A percentile compares a stretch with the other conserved stretches of the same genome.
Evolutionary conservation across 345 rosid genomes (phyloP).

Genomic region (Abelmoschus esculentus): DNA sequence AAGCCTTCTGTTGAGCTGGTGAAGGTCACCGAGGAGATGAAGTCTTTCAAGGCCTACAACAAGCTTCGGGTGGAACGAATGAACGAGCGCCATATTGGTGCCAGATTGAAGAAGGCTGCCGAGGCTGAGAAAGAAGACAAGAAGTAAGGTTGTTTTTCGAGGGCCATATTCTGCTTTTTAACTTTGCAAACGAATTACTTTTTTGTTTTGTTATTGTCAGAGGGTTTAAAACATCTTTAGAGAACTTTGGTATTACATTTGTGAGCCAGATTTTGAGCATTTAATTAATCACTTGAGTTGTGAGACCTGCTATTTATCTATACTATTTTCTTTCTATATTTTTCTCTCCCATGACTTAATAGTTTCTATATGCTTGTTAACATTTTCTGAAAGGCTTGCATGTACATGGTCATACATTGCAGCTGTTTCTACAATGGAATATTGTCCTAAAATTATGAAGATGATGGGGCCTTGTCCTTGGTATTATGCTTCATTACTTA

Average conservation of each 20-base stretch:
- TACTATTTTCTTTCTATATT: too few species aligned
- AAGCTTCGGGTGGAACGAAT: not conserved
- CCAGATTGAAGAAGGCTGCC: not conserved
- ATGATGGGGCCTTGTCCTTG: too few species aligned
- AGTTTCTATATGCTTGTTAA: not conserved
- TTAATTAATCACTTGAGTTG: not conserved
- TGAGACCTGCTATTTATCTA: not conserved
- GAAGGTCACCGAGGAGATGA: conserved; percentile 1
- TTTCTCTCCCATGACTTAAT: too few species aligned
- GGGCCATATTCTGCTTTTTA: not conserved
- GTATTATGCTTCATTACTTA: too few species aligned
- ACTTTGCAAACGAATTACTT: not conserved
- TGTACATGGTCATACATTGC: too few species aligned
- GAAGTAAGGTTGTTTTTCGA: not conserved
- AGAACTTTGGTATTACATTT: not conserved
- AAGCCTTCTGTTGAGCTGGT: conserved; percentile 1
- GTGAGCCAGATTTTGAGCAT: not conserved
- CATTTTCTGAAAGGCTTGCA: not conserved
- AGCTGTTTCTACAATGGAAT: too few species aligned
- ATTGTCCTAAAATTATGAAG: too few species aligned
- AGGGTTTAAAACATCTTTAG: not conserved
- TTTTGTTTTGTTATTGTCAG: not conserved
- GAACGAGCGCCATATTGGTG: not conserved
- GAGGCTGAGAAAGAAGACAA: not conserved
- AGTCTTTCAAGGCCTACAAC: not conserved